Base-by-base conservation (phyloP, 108 stramenopile species). In the Epithemia pelagica region DNA sequence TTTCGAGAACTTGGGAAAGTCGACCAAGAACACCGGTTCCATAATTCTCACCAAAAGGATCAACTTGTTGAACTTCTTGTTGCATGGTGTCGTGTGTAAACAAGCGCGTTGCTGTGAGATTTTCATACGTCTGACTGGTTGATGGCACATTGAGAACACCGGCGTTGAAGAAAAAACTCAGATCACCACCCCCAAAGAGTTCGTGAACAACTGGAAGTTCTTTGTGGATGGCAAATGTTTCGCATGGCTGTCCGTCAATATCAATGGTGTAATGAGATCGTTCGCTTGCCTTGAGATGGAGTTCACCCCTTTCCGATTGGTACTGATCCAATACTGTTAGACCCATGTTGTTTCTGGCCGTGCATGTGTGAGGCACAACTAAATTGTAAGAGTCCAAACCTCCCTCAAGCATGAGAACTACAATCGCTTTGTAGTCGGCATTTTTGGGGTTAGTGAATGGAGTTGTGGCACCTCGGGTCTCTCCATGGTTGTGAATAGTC, bases 81-180 rank as follows among this genome's bases (percentile, higher is more conserved):
- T 33, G 53, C 80, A 78, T 77, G 0, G 62, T 62, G 62, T 84
- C 81, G 68, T 88, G 87, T 1, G 87, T 79, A 72, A 88, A 88
- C 15, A 88, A 70, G 7, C 33, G 37, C 37, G 73, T 74, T 29
- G 56, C 55, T 0, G 67, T 68, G 8, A 51, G 21, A 8, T 8
- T 2, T 21, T 28, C 30, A 7, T 66, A 76, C 20, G 74, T 65
- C 23, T 65, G 61, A 27, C 65, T 64, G 58, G 58, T 59, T 1
- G 28, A 52, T 59, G 76, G 65, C 23, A 29, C 25, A 51, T 58
- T 64, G 18, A 74, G 28, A 0, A 70, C 60, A 52, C 84, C 80
- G 22, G 61, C 59, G 56, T 85, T 85, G 20, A 80, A 76, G 52
- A 85, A 63, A 58, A 81, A 85, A 24, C 33, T 22, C 54, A 71